phyloP scores from a whole-genome alignment of 2,329 filamentous ascomycete species.

The Graphium sp. region DNA sequence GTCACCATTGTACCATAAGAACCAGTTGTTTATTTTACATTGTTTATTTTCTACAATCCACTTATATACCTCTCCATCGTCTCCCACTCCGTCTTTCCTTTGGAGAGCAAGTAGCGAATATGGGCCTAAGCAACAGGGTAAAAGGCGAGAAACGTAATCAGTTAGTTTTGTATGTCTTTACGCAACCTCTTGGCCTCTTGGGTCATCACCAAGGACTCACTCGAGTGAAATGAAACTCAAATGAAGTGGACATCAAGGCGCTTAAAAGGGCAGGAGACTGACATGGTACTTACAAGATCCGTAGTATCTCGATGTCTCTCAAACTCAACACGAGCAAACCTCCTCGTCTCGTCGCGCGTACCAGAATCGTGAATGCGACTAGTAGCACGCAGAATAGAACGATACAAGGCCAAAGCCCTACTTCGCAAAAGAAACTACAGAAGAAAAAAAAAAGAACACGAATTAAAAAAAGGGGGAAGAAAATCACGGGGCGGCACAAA shows the following conservation, averaged over 20 bases:
- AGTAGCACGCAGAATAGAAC: conserved; percentile 37
- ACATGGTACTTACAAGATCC: conserved; percentile 36
- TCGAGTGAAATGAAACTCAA: too few relatives aligned
- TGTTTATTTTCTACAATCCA: conserved; percentile 14
- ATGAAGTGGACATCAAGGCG: background rate
- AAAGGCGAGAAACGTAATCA: background rate
- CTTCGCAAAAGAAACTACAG: too few relatives aligned
- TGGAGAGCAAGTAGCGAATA: conserved; percentile 46
- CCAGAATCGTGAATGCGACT: conserved; percentile 29
- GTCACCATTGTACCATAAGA: too few relatives aligned
- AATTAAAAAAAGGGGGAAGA: background rate
- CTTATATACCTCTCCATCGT: conserved; percentile 31
- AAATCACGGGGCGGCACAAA: background rate
- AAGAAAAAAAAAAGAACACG: too few relatives aligned
- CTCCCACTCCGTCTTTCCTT: conserved; percentile 50
- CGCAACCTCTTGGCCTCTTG: background rate
- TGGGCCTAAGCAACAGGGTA: conserved; percentile 23
- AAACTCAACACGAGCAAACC: conserved; percentile 42
- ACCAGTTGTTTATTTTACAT: conserved; percentile 1
- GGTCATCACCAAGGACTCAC: too few relatives aligned
- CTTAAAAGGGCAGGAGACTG: background rate
- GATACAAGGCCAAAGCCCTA: conserved; percentile 41
- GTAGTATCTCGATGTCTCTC: conserved; percentile 38
- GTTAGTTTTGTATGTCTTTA: background rate
- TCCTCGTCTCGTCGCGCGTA: conserved; percentile 36